Evolutionary conservation across 2,329 filamentous ascomycete genomes (phyloP).

Genomic region (Neocatenulostroma microsporum): DNA sequence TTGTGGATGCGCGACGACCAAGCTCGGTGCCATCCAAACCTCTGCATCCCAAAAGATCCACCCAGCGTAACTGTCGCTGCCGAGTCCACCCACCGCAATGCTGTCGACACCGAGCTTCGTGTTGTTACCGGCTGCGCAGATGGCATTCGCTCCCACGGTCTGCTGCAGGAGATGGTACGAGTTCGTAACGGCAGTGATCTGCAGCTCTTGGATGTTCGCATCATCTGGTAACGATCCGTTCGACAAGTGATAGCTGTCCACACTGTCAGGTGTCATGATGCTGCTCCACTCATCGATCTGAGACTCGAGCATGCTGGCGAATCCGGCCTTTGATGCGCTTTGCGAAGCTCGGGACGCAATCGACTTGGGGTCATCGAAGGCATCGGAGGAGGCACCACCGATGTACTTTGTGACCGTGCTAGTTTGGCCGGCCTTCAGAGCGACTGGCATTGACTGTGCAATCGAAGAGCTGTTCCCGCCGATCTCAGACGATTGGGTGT

Average conservation of each 20-base stretch:
- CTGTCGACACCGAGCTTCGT: slow-evolving; percentile 53
- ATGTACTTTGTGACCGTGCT: slow-evolving; percentile 58
- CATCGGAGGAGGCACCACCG: slow-evolving; percentile 61
- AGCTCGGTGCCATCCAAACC: slow-evolving; percentile 60
- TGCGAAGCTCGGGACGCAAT: slow-evolving; percentile 50
- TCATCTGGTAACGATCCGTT: slow-evolving; percentile 53
- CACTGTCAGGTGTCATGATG: slow-evolving; percentile 53
- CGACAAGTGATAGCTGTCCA: slow-evolving; percentile 55
- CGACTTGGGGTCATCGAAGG: slow-evolving; percentile 51
- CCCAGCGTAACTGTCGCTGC: slow-evolving; percentile 60
- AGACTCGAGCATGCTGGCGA: slow-evolving; percentile 44
- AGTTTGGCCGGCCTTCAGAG: slow-evolving; percentile 45
- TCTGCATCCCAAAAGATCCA: slow-evolving; percentile 50
- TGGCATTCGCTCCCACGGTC: slow-evolving; percentile 47
- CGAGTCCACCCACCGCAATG: slow-evolving; percentile 60
- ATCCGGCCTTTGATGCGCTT: slow-evolving; percentile 47
- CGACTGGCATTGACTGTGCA: slow-evolving; percentile 51
- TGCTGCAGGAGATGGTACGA: slow-evolving; percentile 52
- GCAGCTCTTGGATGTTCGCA: slow-evolving; percentile 48
- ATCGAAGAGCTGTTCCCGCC: slow-evolving; percentile 56
- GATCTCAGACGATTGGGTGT: slow-evolving; percentile 43
- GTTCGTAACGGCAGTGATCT: slow-evolving; percentile 49
- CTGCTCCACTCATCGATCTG: slow-evolving; percentile 56
- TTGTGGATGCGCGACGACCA: slow-evolving; percentile 56
- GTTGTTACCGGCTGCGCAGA: slow-evolving; percentile 42